Percentiles rank a stretch among this genome's conserved stretches.
phyloP scores from a whole-genome alignment of 179 eudicot species.

The Drosera spatulata region DNA sequence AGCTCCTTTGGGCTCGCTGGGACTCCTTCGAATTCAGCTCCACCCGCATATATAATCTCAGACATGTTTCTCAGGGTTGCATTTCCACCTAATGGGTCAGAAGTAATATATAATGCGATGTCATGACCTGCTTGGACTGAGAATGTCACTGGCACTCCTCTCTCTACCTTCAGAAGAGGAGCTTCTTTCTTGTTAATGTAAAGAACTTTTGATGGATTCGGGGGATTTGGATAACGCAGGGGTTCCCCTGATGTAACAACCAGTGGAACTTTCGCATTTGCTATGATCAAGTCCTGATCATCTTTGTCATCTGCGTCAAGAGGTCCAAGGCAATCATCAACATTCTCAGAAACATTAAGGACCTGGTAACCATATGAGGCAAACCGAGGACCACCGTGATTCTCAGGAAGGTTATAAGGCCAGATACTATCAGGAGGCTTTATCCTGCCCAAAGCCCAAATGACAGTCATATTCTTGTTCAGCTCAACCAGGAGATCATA shows the following conservation, averaged over 20 bases:
- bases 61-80: slow-evolving; percentile 68
- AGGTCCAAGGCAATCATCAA: slow-evolving; percentile 82
- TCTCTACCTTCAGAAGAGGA: slow-evolving; percentile 78
- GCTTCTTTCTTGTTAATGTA: slow-evolving; percentile 93
- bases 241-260: slow-evolving; percentile 73
- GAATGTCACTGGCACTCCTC: slow-evolving; percentile 86
- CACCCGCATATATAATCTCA: slow-evolving; percentile 81
- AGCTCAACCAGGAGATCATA: slow-evolving; percentile 54
- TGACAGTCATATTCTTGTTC: slow-evolving; percentile 48
- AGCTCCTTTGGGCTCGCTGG: slow-evolving; percentile 75
- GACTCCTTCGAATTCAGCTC: slow-evolving; percentile 78
- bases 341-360: slow-evolving; percentile 57
- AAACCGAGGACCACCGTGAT: slow-evolving; percentile 53
- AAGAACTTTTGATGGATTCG: slow-evolving; percentile 78
- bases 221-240: slow-evolving; percentile 79
- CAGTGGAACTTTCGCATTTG: slow-evolving; percentile 68
- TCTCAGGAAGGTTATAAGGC: slow-evolving; percentile 80
- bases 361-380: slow-evolving; percentile 44
- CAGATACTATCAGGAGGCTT: slow-evolving; percentile 75
- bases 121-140: slow-evolving; percentile 97
- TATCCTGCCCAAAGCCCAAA: slow-evolving; percentile 83
- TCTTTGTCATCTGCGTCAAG: slow-evolving; percentile 83
- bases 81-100: slow-evolving; percentile 89
- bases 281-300: slow-evolving; percentile 81
- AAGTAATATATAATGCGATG: slow-evolving; percentile 83